phyloP scores from a whole-genome alignment of 2,329 filamentous ascomycete species.

The Apiospora sp. region DNA sequence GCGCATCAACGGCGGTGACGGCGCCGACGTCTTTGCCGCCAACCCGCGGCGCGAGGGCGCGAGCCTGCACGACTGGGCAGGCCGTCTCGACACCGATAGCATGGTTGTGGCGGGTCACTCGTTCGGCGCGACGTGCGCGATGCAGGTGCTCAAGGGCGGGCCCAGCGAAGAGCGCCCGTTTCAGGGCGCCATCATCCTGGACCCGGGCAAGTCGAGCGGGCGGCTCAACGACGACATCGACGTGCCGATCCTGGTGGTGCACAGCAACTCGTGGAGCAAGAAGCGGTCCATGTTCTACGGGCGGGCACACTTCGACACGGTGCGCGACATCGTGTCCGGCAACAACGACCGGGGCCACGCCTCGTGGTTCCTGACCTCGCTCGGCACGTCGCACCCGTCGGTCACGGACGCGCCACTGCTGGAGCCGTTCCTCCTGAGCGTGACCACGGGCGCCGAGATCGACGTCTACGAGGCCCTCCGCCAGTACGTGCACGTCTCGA shows the following conservation, averaged over 20 bases:
- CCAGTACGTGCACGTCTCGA: constrained; percentile 67
- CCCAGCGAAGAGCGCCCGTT: constrained; percentile 54
- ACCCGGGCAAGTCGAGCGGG: constrained; percentile 71
- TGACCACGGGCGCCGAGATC: constrained; percentile 68
- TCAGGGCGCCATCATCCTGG: constrained; percentile 66
- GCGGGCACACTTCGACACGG: constrained; percentile 69
- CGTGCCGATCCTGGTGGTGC: constrained; percentile 67
- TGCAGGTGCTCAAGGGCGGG: constrained; percentile 64
- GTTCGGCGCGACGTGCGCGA: constrained; percentile 70
- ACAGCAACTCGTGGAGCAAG: constrained; percentile 71
- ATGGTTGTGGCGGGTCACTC: constrained; percentile 70
- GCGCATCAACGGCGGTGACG: constrained; percentile 50
- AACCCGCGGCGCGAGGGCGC: constrained; percentile 59
- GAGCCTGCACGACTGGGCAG: constrained; percentile 57
- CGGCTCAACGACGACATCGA: constrained; percentile 65
- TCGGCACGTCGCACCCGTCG: constrained; percentile 67
- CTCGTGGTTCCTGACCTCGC: constrained; percentile 62
- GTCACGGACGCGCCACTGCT: constrained; percentile 73
- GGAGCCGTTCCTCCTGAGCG: constrained; percentile 66
- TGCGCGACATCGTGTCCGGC: constrained; percentile 61
- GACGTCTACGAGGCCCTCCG: constrained; percentile 62
- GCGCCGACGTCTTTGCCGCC: constrained; percentile 41
- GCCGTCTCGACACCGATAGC: constrained; percentile 61
- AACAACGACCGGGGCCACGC: constrained; percentile 53
- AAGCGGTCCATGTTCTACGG: constrained; percentile 66